These are phyloP conservation scores for Starmerella etchellsii DNA, from an alignment of 805 yeast species.

Conservation along the genomic window DNA sequence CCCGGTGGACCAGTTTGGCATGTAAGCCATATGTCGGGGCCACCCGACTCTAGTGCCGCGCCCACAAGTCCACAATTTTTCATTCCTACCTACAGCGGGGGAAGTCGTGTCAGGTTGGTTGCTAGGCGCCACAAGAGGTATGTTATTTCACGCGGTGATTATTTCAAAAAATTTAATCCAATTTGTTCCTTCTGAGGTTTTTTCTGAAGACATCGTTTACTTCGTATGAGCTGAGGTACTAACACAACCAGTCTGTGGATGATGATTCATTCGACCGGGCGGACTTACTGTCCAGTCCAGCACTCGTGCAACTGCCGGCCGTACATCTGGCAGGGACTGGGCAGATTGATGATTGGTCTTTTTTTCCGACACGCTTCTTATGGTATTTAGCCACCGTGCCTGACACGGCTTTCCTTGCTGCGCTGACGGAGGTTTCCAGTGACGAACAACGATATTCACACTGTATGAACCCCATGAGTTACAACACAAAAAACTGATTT, in stretches of 20 bases:
- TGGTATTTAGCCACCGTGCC: constrained; percentile 1
- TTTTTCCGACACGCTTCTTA: constrained; percentile 17
- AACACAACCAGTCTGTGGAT: constrained; percentile 21
- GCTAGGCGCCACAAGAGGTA: constrained; percentile 13
- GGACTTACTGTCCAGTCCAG: constrained; percentile 24
- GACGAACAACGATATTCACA: constrained; percentile 29
- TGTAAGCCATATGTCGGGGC: too few species aligned
- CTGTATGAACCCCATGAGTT: constrained; percentile 27
- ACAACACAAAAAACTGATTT: constrained; percentile 27
- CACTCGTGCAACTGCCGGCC: constrained; percentile 20
- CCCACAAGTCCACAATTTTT: too few species aligned
- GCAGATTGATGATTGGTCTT: constrained; percentile 21
- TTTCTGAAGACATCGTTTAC: constrained; percentile 14
- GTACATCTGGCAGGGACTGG: constrained; percentile 22
- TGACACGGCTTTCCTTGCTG: constrained; percentile 6
- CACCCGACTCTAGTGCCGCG: too few species aligned
- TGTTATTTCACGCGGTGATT: constrained; percentile 23
- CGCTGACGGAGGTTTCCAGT: constrained; percentile 14
- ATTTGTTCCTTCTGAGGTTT: constrained; percentile 29
- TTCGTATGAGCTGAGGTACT: constrained; percentile 23
- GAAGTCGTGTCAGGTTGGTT: constrained; percentile 4
- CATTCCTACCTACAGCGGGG: too few species aligned
- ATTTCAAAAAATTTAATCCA: constrained; percentile 19
- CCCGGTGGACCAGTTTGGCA: too few species aligned
- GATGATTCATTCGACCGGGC: constrained; percentile 31